Base-by-base conservation (phyloP, 495 filamentous ascomycete genomes). In the Aspergillus biplanus region DNA sequence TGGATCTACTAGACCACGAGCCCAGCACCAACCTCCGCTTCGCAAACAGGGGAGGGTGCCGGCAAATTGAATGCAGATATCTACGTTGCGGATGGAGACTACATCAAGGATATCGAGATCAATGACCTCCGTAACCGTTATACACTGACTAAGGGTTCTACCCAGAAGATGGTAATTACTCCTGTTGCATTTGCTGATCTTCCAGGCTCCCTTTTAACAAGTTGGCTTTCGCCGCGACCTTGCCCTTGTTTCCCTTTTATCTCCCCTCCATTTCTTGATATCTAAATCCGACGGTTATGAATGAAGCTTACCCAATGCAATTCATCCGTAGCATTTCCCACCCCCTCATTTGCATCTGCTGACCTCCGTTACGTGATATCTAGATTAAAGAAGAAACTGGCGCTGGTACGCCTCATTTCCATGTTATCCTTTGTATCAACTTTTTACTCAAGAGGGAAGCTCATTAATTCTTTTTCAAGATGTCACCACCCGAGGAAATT, bases 381-480 rank as follows among this genome's bases (percentile, higher is more conserved):
- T 97, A 99, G 95, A 99, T 99, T 69, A 96, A 97, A 91, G 93
- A 98, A 82, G 91, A 97, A 73, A 97, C 95, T 90, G 95, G 95
- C 88, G 94, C 95, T 83, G 95, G 95, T 99, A 99, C 88, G 95
- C 89, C 84, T 82, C 74, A 76, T 83, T 65, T 78, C 85, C 74
- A 76, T 71, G 58, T 71, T 60, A 59, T 69, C 62, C 47, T 33
- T 72, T 48, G 68, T 83, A 76, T 73, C 75, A 83, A 82, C 75
- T 63, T 65, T 68, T 58, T 78, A 78, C 70, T 81, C 73, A 80
- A 80, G 78, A 85, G 78, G 73, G 71, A 79, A 80, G 81, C 86
- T 90, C 80, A 57, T 63, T 68, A 71, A 67, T 72, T 73, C 71
- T 84, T 71, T 85, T 73, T 77, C 73, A 97, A 99, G 95, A 99